Evolutionary conservation across 805 yeast species (phyloP), one percentile per base, ranked within the genome.

Genomic region (Saccharomycopsis fibuligera): DNA sequence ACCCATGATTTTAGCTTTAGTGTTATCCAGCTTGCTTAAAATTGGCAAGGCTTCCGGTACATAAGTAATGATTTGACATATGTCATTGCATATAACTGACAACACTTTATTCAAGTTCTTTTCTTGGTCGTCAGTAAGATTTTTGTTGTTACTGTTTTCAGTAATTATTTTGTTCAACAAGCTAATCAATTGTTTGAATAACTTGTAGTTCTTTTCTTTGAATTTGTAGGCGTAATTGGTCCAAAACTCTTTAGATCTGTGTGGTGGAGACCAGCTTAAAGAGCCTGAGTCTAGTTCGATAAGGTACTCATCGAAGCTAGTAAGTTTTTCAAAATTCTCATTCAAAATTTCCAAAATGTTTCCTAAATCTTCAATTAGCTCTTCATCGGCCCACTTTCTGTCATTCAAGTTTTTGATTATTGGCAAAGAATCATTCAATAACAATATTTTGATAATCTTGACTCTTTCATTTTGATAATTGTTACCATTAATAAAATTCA

Each of bases 301-400:
- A 58, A 77, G 72, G 64, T 91, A 93, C 64, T 90, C 96, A 61
- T 93, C 98, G 64, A 91, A 86, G 1, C 96, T 88, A 3, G 97
- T 83, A 70, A 93, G 76, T 56, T 78, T 79, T 43, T 81, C 76
- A 53, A 83, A 89, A 43, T 87, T 83, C 25, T 79, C 84, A 54
- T 79, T 79, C 55, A 91, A 74, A n/a, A 71, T 69, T 31, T 72
- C 78, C 50, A 73, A 68, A 55, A 93, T 70, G 29, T 67, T 62
- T 21, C 68, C 70, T 57, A 93, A 75, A 63, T 89, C 97, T 17
- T 69, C 70, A 41, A 85, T 77, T 58, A 93, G 76, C 64, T 93
- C 99, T 54, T 87, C 93, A 64, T 93, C 99, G 4, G 95, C 84
- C 83, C 96, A 90, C 66, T 93, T 93, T 60, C 98, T 74, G 53